These are phyloP conservation scores for Globisporangium lucens DNA, from an alignment of 352 stramenopile species.

Conservation along the genomic window DNA sequence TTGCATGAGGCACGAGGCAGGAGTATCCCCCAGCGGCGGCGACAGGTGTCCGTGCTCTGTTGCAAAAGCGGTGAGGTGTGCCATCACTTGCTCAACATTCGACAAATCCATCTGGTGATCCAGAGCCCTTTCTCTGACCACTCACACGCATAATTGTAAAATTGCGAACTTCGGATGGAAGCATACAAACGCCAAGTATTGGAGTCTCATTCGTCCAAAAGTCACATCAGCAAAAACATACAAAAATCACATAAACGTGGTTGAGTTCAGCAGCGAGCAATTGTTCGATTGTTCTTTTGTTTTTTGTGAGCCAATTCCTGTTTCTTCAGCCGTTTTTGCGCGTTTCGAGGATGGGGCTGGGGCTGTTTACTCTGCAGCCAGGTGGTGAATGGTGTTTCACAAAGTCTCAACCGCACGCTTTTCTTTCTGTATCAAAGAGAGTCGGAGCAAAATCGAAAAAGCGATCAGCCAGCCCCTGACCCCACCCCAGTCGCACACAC, in stretches of 20 bases:
- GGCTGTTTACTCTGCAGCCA: not conserved
- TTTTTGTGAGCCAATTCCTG: not conserved
- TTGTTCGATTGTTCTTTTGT: not conserved
- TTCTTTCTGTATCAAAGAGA: conserved; percentile 1
- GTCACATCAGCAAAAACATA: not conserved
- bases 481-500: not conserved
- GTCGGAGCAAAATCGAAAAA: not conserved
- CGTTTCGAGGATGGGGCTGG: not conserved
- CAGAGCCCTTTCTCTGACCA: not conserved
- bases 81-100: conserved; percentile 13
- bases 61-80: not conserved
- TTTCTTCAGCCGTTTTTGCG: not conserved
- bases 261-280: not conserved
- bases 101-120: conserved; percentile 9
- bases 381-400: conserved; percentile 3
- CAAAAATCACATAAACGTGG: not conserved
- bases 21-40: not conserved
- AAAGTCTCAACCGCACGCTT: not conserved
- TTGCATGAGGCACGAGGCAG: not conserved
- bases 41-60: not conserved
- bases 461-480: not conserved
- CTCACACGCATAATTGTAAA: not conserved
- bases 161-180: not conserved
- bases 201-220: not conserved
- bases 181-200: conserved; percentile 2